Evolutionary conservation across 140 eudicot species (phyloP).

Genomic region (Oenanthe javanica): DNA sequence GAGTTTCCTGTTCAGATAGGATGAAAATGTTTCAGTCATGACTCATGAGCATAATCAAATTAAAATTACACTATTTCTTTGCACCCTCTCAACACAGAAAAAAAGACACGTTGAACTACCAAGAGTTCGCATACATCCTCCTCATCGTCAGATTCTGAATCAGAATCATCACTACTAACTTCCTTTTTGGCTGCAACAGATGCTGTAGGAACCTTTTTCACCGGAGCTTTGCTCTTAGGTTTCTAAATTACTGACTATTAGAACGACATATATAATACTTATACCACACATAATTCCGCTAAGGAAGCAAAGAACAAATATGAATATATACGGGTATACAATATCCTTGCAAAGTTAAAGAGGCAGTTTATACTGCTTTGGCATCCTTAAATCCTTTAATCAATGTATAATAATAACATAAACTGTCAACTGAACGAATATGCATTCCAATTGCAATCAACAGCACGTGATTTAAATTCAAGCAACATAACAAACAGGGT

Average conservation of each 20-base stretch:
- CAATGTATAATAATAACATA: no score
- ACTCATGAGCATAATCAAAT: background rate
- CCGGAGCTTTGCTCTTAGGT: background rate
- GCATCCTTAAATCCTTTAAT: no score
- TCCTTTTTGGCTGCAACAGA: constrained; percentile 4
- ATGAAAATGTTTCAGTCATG: background rate
- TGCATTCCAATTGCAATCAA: no score
- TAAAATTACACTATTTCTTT: background rate
- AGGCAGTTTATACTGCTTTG: background rate
- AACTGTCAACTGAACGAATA: no score
- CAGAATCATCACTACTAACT: constrained; percentile 4
- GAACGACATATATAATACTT: background rate
- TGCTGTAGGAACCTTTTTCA: background rate
- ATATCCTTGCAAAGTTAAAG: background rate
- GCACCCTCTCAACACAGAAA: background rate
- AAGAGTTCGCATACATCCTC: background rate
- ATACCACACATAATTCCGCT: background rate
- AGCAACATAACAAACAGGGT: background rate
- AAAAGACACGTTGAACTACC: background rate
- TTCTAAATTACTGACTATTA: background rate
- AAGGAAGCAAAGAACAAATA: no score
- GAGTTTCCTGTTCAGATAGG: background rate
- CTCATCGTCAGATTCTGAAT: background rate
- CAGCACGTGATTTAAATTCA: background rate
- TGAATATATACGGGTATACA: no score